A percentile compares a stretch with the other conserved stretches of the same genome.
These are phyloP conservation scores for Rutstroemia sp. DNA, from an alignment of 2,329 filamentous ascomycete genomes.

Conservation along the genomic window DNA sequence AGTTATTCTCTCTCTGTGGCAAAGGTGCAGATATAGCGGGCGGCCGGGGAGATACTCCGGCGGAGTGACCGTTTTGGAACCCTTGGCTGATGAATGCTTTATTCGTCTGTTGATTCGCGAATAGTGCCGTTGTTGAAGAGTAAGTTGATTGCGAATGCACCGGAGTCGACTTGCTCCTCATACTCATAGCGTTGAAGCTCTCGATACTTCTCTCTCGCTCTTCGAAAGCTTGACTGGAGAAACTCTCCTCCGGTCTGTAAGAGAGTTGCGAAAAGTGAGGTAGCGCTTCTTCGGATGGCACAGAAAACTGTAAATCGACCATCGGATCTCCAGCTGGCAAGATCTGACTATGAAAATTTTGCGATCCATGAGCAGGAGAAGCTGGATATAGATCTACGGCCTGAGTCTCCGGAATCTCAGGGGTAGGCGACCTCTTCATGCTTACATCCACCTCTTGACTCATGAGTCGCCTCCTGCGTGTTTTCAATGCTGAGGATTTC, in stretches of 20 bases:
- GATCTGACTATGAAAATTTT: not conserved
- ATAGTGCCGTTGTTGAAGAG: not conserved
- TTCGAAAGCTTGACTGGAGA: not conserved
- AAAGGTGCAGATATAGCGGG: not conserved
- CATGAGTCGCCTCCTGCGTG: not conserved
- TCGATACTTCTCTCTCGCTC: not conserved
- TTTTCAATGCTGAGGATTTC: not conserved
- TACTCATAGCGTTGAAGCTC: slow-evolving; percentile 7
- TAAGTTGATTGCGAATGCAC: not conserved
- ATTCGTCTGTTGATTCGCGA: not conserved
- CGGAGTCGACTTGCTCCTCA: slow-evolving; percentile 8
- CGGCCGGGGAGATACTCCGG: not conserved
- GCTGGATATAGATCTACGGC: no score
- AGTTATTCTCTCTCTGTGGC: not conserved
- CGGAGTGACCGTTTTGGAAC: not conserved
- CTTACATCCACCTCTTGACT: slow-evolving; percentile 4
- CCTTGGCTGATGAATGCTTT: not conserved
- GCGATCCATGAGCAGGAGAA: not conserved
- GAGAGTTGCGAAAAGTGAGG: slow-evolving; percentile 5
- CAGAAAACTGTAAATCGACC: not conserved
- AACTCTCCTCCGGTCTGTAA: slow-evolving; percentile 3
- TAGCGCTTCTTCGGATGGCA: not conserved
- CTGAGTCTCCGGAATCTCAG: not conserved
- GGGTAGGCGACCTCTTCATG: not conserved
- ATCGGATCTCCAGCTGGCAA: not conserved